A percentile compares a stretch with the other conserved stretches of the same genome.
These are phyloP conservation scores for Pugionium dolabratum DNA, from an alignment of 345 rosid genomes.

Conservation along the genomic window DNA sequence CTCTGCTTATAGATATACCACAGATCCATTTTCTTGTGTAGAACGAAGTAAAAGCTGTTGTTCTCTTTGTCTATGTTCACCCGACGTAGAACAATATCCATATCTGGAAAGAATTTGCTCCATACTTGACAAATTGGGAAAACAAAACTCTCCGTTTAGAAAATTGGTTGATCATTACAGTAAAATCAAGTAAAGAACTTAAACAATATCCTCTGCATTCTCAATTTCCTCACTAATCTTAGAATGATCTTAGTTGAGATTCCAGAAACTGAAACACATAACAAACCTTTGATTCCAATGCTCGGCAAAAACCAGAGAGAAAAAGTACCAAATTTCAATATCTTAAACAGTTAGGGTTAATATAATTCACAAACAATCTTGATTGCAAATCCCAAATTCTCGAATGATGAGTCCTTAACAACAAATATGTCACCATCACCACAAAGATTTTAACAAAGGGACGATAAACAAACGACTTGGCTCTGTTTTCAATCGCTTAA, in stretches of 20 bases:
- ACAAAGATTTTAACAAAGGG: background rate
- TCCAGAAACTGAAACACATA: background rate
- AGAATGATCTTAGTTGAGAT: background rate
- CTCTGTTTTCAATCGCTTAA: slow-evolving; percentile 28
- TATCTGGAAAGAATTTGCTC: slow-evolving; percentile 34
- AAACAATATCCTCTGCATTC: background rate
- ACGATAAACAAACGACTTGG: background rate
- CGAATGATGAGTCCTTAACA: background rate
- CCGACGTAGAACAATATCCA: slow-evolving; percentile 16
- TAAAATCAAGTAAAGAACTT: background rate
- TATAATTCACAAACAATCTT: slow-evolving; percentile 12
- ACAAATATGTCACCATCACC: background rate
- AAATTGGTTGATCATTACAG: slow-evolving; percentile 13
- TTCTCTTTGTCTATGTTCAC: slow-evolving; percentile 27
- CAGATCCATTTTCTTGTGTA: slow-evolving; percentile 18
- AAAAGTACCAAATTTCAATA: background rate
- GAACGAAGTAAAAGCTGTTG: slow-evolving; percentile 19
- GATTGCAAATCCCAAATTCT: slow-evolving; percentile 1
- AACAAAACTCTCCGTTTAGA: background rate
- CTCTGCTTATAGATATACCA: slow-evolving; percentile 18
- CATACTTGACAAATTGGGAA: slow-evolving; percentile 28
- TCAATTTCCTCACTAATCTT: background rate
- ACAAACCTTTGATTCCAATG: background rate
- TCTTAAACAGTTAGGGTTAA: slow-evolving; percentile 22
- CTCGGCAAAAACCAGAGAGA: no score